These are phyloP conservation scores for Filosporella fistucella DNA, from an alignment of 495 filamentous ascomycete species.

Conservation along the genomic window DNA sequence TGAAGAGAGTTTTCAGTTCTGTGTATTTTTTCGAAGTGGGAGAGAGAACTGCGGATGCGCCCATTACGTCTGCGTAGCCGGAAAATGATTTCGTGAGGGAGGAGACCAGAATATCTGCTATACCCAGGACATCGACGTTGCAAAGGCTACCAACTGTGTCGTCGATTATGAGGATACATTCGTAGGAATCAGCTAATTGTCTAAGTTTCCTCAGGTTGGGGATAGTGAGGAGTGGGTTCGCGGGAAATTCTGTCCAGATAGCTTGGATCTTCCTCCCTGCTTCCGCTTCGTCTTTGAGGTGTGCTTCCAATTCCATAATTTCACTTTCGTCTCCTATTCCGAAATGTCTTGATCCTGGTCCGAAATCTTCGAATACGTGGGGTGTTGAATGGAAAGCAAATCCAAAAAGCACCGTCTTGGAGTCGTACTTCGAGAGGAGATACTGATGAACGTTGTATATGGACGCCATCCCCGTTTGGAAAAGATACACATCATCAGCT, in stretches of 20 bases:
- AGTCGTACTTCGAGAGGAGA: constrained; percentile 6
- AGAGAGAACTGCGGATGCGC: constrained; percentile 36
- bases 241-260: constrained; percentile 29
- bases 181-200: constrained; percentile 26
- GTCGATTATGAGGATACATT: constrained; percentile 27
- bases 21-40: constrained; percentile 28
- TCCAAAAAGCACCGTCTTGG: constrained; percentile 25
- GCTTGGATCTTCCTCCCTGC: constrained; percentile 23
- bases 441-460: constrained; percentile 24
- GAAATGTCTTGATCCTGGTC: constrained; percentile 20
- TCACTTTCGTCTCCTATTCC: constrained; percentile 18
- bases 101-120: constrained; percentile 40
- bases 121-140: constrained; percentile 32
- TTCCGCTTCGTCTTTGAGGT: constrained; percentile 17
- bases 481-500: constrained; percentile 31
- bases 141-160: constrained; percentile 31
- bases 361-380: constrained; percentile 24
- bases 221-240: constrained; percentile 26
- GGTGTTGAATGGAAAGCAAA: constrained; percentile 26
- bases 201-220: constrained; percentile 27
- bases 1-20: constrained; percentile 26
- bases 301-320: constrained; percentile 20
- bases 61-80: constrained; percentile 49
- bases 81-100: constrained; percentile 46
- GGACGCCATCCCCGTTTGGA: constrained; percentile 28